A percentile compares a stretch with the other conserved stretches of the same genome.
Evolutionary conservation across 139 green algal genomes (phyloP).

Genomic region (Zygnema cylindricum): DNA sequence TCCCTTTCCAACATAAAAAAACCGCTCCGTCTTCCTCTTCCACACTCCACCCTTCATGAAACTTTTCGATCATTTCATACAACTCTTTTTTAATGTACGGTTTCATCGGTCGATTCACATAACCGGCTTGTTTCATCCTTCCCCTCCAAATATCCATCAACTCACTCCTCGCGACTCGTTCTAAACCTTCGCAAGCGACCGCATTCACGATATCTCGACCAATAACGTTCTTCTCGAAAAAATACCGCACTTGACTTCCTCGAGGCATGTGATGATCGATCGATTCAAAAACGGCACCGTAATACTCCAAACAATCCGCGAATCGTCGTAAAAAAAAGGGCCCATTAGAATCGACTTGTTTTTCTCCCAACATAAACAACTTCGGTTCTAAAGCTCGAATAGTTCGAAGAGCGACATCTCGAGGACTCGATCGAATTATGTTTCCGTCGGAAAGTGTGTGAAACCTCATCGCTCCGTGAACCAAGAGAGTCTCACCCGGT

Average conservation of each 20-base stretch:
- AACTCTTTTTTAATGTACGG: neutral
- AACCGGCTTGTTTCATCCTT: neutral
- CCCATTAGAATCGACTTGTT: conserved; percentile 20
- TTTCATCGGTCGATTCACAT: neutral
- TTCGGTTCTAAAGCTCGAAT: conserved; percentile 13
- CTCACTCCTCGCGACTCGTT: conserved; percentile 17
- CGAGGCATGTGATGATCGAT: neutral
- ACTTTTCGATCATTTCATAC: neutral
- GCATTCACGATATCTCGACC: conserved; percentile 30
- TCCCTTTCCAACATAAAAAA: conserved; percentile 12
- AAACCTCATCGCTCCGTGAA: conserved; percentile 23
- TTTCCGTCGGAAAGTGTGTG: conserved; percentile 31
- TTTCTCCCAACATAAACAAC: conserved; percentile 25
- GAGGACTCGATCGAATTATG: conserved; percentile 19
- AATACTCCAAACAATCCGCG: neutral
- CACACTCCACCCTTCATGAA: neutral
- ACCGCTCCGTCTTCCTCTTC: conserved; percentile 23
- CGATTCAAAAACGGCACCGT: conserved; percentile 26
- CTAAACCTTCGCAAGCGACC: conserved; percentile 8
- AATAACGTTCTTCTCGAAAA: conserved; percentile 19
- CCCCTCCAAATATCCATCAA: neutral
- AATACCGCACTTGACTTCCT: neutral
- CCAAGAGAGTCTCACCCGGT: conserved; percentile 19
- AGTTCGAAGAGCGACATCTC: conserved; percentile 18
- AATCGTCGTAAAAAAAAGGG: conserved; percentile 38